phyloP scores from a whole-genome alignment of 2,329 filamentous ascomycete genomes.

The Beauveria caledonica region DNA sequence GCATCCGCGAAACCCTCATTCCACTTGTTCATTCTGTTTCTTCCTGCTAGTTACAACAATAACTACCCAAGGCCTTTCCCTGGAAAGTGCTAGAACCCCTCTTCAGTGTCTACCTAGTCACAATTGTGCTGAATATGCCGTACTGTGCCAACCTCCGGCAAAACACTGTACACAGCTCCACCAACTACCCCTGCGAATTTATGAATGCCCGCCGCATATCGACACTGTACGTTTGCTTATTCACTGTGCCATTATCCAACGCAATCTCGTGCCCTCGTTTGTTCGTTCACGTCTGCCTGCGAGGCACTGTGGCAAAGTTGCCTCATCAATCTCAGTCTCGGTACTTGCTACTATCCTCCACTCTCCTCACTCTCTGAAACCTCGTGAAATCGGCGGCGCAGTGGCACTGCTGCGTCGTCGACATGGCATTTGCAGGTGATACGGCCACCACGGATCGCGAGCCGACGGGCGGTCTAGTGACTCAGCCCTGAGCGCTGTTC shows the following conservation, averaged over 20 bases:
- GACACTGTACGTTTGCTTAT: neutral
- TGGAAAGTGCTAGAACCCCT: neutral
- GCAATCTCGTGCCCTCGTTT: neutral
- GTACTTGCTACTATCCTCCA: neutral
- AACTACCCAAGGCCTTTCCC: neutral
- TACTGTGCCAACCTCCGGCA: neutral
- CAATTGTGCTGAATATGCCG: neutral
- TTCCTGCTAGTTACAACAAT: neutral
- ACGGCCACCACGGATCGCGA: neutral
- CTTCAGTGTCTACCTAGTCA: neutral
- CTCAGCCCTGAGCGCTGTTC: constrained; percentile 6
- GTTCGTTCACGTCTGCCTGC: neutral
- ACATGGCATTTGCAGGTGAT: constrained; percentile 6
- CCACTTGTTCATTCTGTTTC: neutral
- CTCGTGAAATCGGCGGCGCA: neutral
- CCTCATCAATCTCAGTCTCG: neutral
- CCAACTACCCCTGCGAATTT: neutral
- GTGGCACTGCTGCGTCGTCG: neutral
- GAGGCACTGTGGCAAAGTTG: neutral
- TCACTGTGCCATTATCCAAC: neutral
- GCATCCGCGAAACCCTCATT: too few relatives aligned
- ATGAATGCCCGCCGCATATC: neutral
- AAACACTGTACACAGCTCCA: neutral
- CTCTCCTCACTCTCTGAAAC: neutral
- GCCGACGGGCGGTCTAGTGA: constrained; percentile 5